Base-by-base conservation (phyloP, 345 rosid species). In the Boechera retrofracta region DNA sequence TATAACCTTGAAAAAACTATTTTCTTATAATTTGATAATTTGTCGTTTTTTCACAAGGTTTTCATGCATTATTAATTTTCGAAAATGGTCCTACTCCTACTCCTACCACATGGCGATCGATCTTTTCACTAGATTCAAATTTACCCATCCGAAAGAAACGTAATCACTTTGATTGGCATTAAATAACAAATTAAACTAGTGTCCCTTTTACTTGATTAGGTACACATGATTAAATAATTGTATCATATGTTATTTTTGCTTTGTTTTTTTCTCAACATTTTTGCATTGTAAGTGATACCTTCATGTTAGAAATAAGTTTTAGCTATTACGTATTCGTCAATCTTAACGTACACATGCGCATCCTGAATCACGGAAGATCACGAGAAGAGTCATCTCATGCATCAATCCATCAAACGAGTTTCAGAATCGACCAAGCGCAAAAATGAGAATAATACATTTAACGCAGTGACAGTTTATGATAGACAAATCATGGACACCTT, bases 91-190 rank as follows among this genome's bases (percentile, higher is more conserved):
- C 71, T 63, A 54, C 59, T 12, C 35, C 16, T 26, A 10, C n/a
- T 54, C 59, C 35, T 55, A 64, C 72, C 81, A 77, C 67, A 77
- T 77, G 72, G 72, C 24, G 33, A 64, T 58, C 24, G 33, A 64
- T 58, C 18, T 38, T 71, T 57, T 10, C 77, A 49, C 48, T 44
- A 53, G 53, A 52, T n/a, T 62, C 48, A 71, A 63, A 31, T 71
- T 77, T 53, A 77, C 62, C 61, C 61, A 57, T 36, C 56, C 24
- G 6, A 47, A 71, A 41, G 76, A 70, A 76, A 53, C 56, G 71
- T 60, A 54, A 28, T 63, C 71, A 54, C 59, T 41, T 71, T 77
- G 45, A 16, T 64, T 70, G 36, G 5, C 62, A 55, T 13, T 61
- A 45, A 28, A 36, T 32, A 53, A 70, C 51, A 64, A 54, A 62